Evolutionary conservation across 192 early-diverging fungal species (phyloP).

Genomic region (Spinellus fusiger): DNA sequence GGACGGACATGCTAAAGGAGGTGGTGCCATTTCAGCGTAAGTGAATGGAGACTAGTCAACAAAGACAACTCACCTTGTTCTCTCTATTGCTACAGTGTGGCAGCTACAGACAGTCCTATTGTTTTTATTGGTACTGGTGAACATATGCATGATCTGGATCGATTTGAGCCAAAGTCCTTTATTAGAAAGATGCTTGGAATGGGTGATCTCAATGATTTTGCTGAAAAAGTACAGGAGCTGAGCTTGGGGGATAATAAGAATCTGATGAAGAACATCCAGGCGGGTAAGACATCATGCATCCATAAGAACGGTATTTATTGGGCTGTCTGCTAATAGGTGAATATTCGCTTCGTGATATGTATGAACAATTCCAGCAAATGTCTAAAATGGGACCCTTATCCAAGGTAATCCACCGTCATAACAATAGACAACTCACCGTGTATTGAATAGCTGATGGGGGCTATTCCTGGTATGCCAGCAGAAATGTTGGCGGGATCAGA

Average conservation of each 20-base stretch:
- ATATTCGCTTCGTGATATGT: slow-evolving; percentile 91
- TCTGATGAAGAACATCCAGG: slow-evolving; percentile 84
- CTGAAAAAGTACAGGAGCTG: slow-evolving; percentile 86
- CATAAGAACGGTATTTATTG: neutral
- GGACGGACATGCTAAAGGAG: slow-evolving; percentile 98
- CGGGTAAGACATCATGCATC: slow-evolving; percentile 39
- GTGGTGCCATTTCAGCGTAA: slow-evolving; percentile 93
- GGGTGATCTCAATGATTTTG: slow-evolving; percentile 83
- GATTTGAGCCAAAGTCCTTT: slow-evolving; percentile 83
- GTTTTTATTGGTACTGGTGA: slow-evolving; percentile 97
- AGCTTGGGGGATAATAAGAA: slow-evolving; percentile 82
- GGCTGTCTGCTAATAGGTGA: slow-evolving; percentile 40
- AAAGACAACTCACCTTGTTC: too few species aligned
- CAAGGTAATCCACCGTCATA: slow-evolving; percentile 60
- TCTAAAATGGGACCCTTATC: slow-evolving; percentile 86
- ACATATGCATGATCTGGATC: slow-evolving; percentile 92
- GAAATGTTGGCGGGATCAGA: slow-evolving; percentile 55
- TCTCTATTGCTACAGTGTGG: slow-evolving; percentile 60
- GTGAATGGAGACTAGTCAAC: slow-evolving; percentile 7
- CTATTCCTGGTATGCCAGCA: slow-evolving; percentile 70
- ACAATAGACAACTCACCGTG: too few species aligned
- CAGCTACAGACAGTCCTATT: slow-evolving; percentile 89
- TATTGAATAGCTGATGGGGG: slow-evolving; percentile 51
- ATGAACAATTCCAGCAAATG: slow-evolving; percentile 88
- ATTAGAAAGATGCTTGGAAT: slow-evolving; percentile 92